Conservation (phyloP, 2,329 filamentous ascomycete genomes). For the Phialemonium atrogriseum region DNA sequence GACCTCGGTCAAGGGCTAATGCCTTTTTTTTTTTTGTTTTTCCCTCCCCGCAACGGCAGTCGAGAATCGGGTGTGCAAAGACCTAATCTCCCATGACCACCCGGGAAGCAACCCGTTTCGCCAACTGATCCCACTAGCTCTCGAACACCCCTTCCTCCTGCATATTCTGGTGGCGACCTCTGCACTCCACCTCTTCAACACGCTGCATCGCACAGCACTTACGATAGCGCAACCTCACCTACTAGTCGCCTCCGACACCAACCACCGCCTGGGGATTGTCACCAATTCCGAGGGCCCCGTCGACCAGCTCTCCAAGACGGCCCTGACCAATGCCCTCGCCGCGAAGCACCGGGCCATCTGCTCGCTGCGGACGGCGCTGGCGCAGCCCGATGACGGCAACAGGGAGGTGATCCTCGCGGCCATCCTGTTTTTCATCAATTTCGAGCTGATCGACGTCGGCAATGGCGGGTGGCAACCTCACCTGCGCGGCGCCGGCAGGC, state of each 20-base stretch:
- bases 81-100: slow-evolving; percentile 41
- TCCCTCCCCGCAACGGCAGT: too few relatives aligned
- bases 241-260: too few relatives aligned
- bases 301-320: too few relatives aligned
- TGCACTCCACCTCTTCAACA: slow-evolving; percentile 39
- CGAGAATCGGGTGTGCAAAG: slow-evolving; percentile 41
- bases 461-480: slow-evolving; percentile 37
- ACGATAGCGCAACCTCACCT: slow-evolving; percentile 14
- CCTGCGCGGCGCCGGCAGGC: slow-evolving; percentile 34
- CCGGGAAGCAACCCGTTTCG: slow-evolving; percentile 38
- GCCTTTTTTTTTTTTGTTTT: too few relatives aligned
- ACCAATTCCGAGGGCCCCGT: too few relatives aligned
- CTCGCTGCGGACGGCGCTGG: slow-evolving; percentile 30
- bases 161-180: slow-evolving; percentile 41
- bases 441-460: slow-evolving; percentile 41
- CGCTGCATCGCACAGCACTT: slow-evolving; percentile 22
- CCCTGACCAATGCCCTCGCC: slow-evolving; percentile 36
- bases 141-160: slow-evolving; percentile 34
- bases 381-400: slow-evolving; percentile 28
- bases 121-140: slow-evolving; percentile 38
- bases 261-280: background rate
- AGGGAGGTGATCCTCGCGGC: slow-evolving; percentile 38
- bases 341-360: slow-evolving; percentile 39
- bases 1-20: too few relatives aligned
- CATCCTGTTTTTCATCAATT: slow-evolving; percentile 42